Percentiles rank a stretch among this genome's conserved stretches.
Evolutionary conservation across 257 asterid genomes (phyloP).

Genomic region (Jacaranda mimosifolia): DNA sequence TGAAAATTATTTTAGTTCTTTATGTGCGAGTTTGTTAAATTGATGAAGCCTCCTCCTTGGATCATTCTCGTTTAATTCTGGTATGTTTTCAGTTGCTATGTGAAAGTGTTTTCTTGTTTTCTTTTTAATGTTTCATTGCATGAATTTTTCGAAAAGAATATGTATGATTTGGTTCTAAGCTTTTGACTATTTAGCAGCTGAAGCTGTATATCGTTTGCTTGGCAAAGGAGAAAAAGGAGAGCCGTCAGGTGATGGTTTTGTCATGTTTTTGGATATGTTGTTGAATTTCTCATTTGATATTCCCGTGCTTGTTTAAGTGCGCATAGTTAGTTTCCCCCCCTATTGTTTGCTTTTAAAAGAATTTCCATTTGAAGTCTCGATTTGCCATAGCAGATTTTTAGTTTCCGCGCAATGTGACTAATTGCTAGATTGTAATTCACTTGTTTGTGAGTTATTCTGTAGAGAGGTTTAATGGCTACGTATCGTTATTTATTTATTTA

Average conservation of each 20-base stretch:
- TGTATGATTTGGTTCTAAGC: neutral
- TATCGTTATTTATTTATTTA: neutral
- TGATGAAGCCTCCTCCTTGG: conserved; percentile 73
- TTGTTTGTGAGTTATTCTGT: neutral
- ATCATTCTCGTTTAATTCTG: conserved; percentile 51
- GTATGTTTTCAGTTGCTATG: conserved; percentile 42
- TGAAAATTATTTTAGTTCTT: conserved; percentile 2
- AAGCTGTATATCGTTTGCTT: neutral
- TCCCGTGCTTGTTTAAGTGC: neutral
- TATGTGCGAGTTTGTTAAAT: conserved; percentile 25
- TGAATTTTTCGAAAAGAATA: neutral
- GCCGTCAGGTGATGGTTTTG: conserved; percentile 17
- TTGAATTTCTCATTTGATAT: conserved; percentile 16
- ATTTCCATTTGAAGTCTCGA: neutral
- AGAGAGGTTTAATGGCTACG: conserved; percentile 30
- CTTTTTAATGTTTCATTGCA: conserved; percentile 1
- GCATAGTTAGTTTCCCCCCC: neutral
- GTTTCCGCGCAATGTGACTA: conserved; percentile 26
- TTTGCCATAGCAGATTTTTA: conserved; percentile 9
- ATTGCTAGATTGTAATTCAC: conserved; percentile 7
- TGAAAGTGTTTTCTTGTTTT: conserved; percentile 14
- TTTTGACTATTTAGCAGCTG: conserved; percentile 32
- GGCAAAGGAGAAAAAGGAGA: neutral
- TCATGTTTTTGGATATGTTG: neutral
- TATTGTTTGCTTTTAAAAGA: neutral